phyloP scores from a whole-genome alignment of 2,329 filamentous ascomycete species.

The Ophiostoma pallidulum region DNA sequence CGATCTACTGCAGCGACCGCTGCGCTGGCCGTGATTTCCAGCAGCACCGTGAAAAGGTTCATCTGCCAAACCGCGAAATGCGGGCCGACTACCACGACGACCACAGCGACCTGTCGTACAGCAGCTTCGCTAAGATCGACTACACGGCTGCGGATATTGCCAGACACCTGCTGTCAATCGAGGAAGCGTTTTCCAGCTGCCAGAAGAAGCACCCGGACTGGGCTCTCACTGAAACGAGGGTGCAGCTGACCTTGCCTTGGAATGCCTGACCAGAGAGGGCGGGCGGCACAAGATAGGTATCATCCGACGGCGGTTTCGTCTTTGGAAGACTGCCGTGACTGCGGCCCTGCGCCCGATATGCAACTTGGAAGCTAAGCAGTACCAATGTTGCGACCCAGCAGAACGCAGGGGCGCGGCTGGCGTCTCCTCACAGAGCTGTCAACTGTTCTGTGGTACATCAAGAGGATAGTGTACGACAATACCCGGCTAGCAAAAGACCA shows the following conservation, averaged over 20 bases:
- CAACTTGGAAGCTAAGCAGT: no score
- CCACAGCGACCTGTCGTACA: conserved; percentile 13
- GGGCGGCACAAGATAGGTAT: no score
- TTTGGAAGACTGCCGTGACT: no score
- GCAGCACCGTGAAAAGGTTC: conserved; percentile 24
- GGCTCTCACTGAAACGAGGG: conserved; percentile 10
- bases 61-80: conserved; percentile 21
- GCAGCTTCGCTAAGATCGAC: neutral
- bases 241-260: conserved; percentile 8
- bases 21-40: conserved; percentile 26
- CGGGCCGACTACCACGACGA: conserved; percentile 15
- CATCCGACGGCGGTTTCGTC: no score
- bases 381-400: no score
- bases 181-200: conserved; percentile 14
- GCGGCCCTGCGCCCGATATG: no score
- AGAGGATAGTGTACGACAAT: no score
- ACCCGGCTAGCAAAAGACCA: no score
- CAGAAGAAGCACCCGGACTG: conserved; percentile 19
- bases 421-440: no score
- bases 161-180: conserved; percentile 15
- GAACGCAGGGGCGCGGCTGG: no score
- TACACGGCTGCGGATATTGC: conserved; percentile 16
- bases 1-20: conserved; percentile 24
- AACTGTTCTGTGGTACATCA: no score
- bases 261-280: neutral